These are phyloP conservation scores for Lasiosphaeris hirsuta DNA, from an alignment of 495 filamentous ascomycete genomes.

Conservation along the genomic window DNA sequence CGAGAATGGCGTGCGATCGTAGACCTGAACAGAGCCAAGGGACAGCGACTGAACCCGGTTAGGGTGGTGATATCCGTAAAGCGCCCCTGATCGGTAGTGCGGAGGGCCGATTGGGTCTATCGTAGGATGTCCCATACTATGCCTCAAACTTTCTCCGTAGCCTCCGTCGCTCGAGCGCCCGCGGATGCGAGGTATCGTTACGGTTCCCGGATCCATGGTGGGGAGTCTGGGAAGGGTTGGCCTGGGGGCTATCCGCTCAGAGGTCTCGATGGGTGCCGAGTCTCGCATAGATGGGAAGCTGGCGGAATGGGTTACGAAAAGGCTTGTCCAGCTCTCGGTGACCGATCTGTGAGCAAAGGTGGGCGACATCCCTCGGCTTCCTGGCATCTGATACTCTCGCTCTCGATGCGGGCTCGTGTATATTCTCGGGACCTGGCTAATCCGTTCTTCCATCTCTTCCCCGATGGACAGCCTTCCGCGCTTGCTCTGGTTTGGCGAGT, in stretches of 20 bases:
- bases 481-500: constrained; percentile 37
- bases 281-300: constrained; percentile 26
- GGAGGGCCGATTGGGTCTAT: constrained; percentile 7
- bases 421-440: constrained; percentile 32
- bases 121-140: constrained; percentile 22
- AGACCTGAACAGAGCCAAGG: constrained; percentile 24
- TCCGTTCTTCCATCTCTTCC: constrained; percentile 28
- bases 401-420: constrained; percentile 25
- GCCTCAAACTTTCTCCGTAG: constrained; percentile 20
- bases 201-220: constrained; percentile 16
- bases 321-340: constrained; percentile 29
- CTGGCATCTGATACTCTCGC: constrained; percentile 19
- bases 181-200: constrained; percentile 19
- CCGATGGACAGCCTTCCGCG: constrained; percentile 33
- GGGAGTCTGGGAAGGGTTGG: constrained; percentile 34
- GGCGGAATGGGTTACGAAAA: constrained; percentile 19
- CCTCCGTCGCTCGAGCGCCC: constrained; percentile 21
- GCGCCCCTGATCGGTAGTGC: constrained; percentile 16
- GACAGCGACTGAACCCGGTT: constrained; percentile 38
- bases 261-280: constrained; percentile 17
- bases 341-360: constrained; percentile 16
- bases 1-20: constrained; percentile 37
- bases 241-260: constrained; percentile 24
- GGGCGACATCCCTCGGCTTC: constrained; percentile 23
- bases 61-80: constrained; percentile 32